These are phyloP conservation scores for Penicillium desertorum DNA, from an alignment of 495 filamentous ascomycete genomes.

Conservation along the genomic window DNA sequence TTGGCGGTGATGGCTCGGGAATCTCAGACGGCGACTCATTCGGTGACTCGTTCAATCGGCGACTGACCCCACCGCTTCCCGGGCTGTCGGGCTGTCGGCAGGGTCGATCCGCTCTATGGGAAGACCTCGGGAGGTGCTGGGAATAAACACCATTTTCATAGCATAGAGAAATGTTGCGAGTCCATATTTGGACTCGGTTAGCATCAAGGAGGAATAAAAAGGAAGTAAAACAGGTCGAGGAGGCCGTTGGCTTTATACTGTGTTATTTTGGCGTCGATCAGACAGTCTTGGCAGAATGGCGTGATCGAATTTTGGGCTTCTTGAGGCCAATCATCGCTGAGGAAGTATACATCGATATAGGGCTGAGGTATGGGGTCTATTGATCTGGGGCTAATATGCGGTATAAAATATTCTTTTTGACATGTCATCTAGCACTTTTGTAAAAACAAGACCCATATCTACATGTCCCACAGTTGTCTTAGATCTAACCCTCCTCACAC, in stretches of 20 bases:
- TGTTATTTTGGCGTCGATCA: slow-evolving; percentile 18
- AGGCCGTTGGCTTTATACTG: slow-evolving; percentile 35
- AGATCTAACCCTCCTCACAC: slow-evolving; percentile 35
- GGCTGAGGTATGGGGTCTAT: background rate
- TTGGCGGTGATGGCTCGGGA: slow-evolving; percentile 5
- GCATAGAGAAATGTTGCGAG: background rate
- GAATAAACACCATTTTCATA: background rate
- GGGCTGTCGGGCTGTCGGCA: slow-evolving; percentile 30
- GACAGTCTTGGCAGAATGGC: slow-evolving; percentile 44
- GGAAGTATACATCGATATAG: background rate
- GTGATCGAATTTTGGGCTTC: slow-evolving; percentile 30
- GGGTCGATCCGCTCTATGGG: slow-evolving; percentile 14
- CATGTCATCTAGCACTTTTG: background rate
- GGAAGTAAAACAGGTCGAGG: slow-evolving; percentile 19
- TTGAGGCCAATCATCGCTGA: slow-evolving; percentile 7
- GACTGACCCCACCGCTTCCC: slow-evolving; percentile 22
- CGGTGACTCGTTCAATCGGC: slow-evolving; percentile 5
- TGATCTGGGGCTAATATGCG: background rate
- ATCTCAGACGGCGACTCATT: slow-evolving; percentile 4
- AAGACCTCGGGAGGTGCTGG: background rate
- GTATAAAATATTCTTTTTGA: background rate
- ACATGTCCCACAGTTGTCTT: background rate
- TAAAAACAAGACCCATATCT: background rate
- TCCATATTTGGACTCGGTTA: background rate
- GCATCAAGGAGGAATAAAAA: slow-evolving; percentile 10